phyloP scores from a whole-genome alignment of 257 asterid genomes.

The Salvia hispanica region DNA sequence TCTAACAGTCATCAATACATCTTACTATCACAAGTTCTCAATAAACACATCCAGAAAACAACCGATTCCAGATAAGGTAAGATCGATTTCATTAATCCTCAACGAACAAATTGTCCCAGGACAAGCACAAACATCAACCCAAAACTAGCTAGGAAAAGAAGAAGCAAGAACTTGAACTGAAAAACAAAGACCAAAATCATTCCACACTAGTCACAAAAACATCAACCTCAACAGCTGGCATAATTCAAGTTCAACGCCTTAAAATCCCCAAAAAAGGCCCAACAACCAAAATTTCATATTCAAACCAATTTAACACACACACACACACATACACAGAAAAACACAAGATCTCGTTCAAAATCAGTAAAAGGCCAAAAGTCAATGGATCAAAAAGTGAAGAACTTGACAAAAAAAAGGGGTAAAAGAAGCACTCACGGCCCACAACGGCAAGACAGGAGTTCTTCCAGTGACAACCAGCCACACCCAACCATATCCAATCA shows the following conservation, averaged over 20 bases:
- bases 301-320: constrained; percentile 1
- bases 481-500: constrained; percentile 82
- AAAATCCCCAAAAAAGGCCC: background rate
- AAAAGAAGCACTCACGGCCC: constrained; percentile 67
- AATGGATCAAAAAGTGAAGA: constrained; percentile 16
- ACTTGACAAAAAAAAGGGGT: background rate
- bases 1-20: background rate
- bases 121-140: background rate
- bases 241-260: constrained; percentile 12
- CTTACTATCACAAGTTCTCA: background rate
- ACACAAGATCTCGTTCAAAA: background rate
- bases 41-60: background rate
- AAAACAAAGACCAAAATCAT: constrained; percentile 11
- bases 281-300: background rate
- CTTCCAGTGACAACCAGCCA: constrained; percentile 66
- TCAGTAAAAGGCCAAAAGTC: constrained; percentile 17
- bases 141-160: constrained; percentile 11
- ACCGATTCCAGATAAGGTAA: constrained; percentile 1
- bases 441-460: constrained; percentile 65
- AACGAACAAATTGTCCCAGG: background rate
- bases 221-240: constrained; percentile 17
- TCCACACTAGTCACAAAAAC: background rate
- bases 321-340: too few relatives aligned
- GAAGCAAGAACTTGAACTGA: background rate
- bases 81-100: background rate